Evolutionary conservation across 306 rosid species (phyloP), one percentile per base, ranked within the genome.

Genomic region (Dryas alaskensis): DNA sequence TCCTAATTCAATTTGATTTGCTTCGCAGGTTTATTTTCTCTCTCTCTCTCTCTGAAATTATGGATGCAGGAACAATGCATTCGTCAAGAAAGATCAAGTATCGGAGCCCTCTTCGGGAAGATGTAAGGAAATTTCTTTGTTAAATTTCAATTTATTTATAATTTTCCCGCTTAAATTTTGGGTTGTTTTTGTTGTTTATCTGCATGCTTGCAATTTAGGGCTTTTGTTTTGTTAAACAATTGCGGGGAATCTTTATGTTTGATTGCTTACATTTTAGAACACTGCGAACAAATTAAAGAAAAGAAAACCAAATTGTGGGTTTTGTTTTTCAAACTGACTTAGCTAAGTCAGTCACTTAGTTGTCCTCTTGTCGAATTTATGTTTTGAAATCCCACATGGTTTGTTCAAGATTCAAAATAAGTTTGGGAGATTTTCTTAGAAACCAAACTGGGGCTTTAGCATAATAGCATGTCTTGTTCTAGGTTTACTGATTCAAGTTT

Each of bases 11-110:
- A 31, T 31, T 31, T 31, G 37, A 31, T 31, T 31, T 31, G 3
- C 37, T 31, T 31, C 37, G 37, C 37, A 31, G 37, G 37, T 31
- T 31, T 31, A 31, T 19, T 40, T 10, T 65, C 17, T 75, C 47
- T 75, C 37, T 59, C 43, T 57, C 46, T 64, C 31, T 57, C 6
- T 14, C 22, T 22, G 7, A 8, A 22, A n/a, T 81, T 16, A 80
- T 85, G 86, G 82, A 79, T 59, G 19, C 80, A 47, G 62, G 82
- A 27, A 49, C 37, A 31, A 72, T 77, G 84, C 67, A 63, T 79
- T 73, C 81, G 19, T 67, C 72, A 3, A 59, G 59, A 25, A 77
- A 80, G 61, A 9, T 73, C 52, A 65, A 37, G 13, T 25, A 51
- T 10, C 72, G 78, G 8, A 40, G 43, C 49, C 80, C 82, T 42